Base-by-base conservation (phyloP, 2,329 filamentous ascomycete species). In the Pseudocercospora eumusae region DNA sequence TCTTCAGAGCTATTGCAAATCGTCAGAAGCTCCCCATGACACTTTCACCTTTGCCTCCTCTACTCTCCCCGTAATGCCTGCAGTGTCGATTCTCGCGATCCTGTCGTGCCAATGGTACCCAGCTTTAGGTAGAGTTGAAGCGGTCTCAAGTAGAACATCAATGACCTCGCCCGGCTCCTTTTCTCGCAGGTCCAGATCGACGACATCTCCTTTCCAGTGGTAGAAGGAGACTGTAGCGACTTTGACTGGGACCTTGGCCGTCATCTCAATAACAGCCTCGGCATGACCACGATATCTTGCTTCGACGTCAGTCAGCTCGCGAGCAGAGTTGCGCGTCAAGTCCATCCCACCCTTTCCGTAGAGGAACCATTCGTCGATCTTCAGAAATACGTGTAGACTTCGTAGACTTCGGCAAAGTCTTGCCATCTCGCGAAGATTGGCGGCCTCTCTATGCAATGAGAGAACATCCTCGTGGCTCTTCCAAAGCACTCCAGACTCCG, bases 361-460 rank as follows among this genome's bases (percentile, higher is more conserved):
- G 42, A 62, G 18, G 2, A 59, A 9, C 60, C 60, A 62, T 18
- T 62, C 60, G 56, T 62, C 60, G 1, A 62, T 53, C n/a, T 62
- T 62, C 11, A 62, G 25, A 44, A 54, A 62, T 1, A 62, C 13
- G 20, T 62, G 60, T 11, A 59, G 20, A 3, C 56, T 62, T 9
- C 56, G n/a, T 23, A 62, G 10, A 28, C 23, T 53, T 6, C 50
- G 40, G 20, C 60, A 62, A 3, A 62, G 21, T 0, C 15, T 44
- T 7, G 27, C 28, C 20, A 62, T 42, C 5, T 28, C 11, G 13
- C 28, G n/a, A 28, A 62, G 33, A 21, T 59, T 62, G n/a, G 54
- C 44, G 5, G 42, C 42, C 21, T 62, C 60, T 10, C 53, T 59
- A 15, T 23, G 31, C 27, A 62, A 8, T 15, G 36, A 49, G 7